Evolutionary conservation across 164 flowering plant genomes (phyloP).

Genomic region (Vitis vinifera): DNA sequence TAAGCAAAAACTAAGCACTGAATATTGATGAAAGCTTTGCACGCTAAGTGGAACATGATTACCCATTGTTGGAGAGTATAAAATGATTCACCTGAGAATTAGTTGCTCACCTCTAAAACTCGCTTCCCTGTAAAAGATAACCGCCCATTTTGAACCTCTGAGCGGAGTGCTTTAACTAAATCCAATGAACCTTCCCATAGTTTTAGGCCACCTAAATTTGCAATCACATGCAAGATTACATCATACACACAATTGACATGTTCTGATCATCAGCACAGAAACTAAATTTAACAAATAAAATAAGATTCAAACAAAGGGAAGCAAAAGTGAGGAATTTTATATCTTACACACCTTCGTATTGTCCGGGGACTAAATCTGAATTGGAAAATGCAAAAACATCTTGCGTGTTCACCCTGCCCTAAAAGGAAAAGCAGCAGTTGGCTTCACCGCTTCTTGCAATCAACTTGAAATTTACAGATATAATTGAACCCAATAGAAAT

Average conservation of each 20-base stretch:
- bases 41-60: neutral
- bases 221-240: neutral
- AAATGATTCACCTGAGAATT: slow-evolving; percentile 35
- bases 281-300: neutral
- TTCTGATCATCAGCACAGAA: neutral
- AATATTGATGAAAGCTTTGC: neutral
- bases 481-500: neutral
- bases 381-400: slow-evolving; percentile 80
- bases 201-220: slow-evolving; percentile 78
- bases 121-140: slow-evolving; percentile 63
- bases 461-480: neutral
- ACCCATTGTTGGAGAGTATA: neutral
- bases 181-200: slow-evolving; percentile 96
- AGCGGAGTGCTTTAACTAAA: slow-evolving; percentile 61
- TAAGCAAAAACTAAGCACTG: neutral
- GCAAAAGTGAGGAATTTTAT: neutral
- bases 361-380: slow-evolving; percentile 92
- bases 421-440: slow-evolving; percentile 6
- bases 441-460: neutral
- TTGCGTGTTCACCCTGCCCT: slow-evolving; percentile 88
- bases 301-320: neutral
- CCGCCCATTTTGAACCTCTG: slow-evolving; percentile 48
- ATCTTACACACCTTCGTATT: slow-evolving; percentile 75
- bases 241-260: neutral
- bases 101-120: slow-evolving; percentile 84